These are phyloP conservation scores for Lodderomyces elongisporus DNA, from an alignment of 1,139 yeast species.

Conservation along the genomic window DNA sequence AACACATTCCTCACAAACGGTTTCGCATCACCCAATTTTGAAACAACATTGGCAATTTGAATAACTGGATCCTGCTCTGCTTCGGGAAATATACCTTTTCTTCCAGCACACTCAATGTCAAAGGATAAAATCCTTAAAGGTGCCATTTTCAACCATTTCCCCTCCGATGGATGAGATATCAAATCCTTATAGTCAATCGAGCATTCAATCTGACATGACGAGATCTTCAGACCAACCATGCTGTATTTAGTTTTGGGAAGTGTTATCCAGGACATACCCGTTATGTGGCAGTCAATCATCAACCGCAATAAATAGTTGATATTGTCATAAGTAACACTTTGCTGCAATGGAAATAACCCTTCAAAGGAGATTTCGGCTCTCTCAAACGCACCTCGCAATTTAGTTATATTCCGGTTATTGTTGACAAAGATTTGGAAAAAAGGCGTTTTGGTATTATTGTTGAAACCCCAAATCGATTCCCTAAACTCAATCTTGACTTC, in stretches of 20 bases:
- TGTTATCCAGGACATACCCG: slow-evolving; percentile 98
- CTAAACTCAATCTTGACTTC: slow-evolving; percentile 61
- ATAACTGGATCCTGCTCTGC: slow-evolving; percentile 91
- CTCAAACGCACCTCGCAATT: slow-evolving; percentile 75
- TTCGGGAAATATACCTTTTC: slow-evolving; percentile 95
- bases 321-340: slow-evolving; percentile 78
- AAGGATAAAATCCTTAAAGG: slow-evolving; percentile 90
- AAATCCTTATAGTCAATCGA: slow-evolving; percentile 62
- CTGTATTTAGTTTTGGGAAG: slow-evolving; percentile 71
- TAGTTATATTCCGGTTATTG: slow-evolving; percentile 62
- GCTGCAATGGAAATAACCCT: slow-evolving; percentile 52
- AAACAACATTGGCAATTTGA: slow-evolving; percentile 94
- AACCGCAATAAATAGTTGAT: slow-evolving; percentile 78
- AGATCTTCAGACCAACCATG: slow-evolving; percentile 42
- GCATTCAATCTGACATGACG: slow-evolving; percentile 86
- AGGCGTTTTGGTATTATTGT: slow-evolving; percentile 71
- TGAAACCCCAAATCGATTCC: slow-evolving; percentile 93
- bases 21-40: slow-evolving; percentile 67
- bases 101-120: slow-evolving; percentile 98
- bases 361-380: slow-evolving; percentile 72
- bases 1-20: slow-evolving; percentile 95
- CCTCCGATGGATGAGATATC: slow-evolving; percentile 81
- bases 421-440: slow-evolving; percentile 69
- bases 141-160: slow-evolving; percentile 90
- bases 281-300: slow-evolving; percentile 87